Percentiles rank a stretch among this genome's conserved stretches.
Conservation (phyloP, 345 rosid genomes). For the Ricinus communis region DNA sequence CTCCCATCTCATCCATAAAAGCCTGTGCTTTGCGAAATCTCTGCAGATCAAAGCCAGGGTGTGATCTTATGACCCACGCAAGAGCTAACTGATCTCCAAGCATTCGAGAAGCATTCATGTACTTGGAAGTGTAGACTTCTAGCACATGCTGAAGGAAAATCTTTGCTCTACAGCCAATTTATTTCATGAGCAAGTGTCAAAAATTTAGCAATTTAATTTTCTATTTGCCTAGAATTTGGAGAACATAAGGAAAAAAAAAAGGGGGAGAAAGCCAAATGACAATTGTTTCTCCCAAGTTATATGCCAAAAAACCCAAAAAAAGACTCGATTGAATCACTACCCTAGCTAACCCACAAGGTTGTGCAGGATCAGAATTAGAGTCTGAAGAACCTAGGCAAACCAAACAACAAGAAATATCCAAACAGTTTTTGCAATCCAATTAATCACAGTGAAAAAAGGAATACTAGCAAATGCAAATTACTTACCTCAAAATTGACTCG, state of each 20-base stretch:
- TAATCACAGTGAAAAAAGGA: background rate
- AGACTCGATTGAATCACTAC: background rate
- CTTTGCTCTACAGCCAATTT: constrained; percentile 61
- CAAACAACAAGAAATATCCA: constrained; percentile 9
- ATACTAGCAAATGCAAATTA: constrained; percentile 1
- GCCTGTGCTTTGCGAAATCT: constrained; percentile 63
- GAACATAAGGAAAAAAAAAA: background rate
- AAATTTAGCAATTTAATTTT: background rate
- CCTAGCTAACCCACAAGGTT: background rate
- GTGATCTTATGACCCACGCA: constrained; percentile 64
- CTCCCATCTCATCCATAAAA: constrained; percentile 53
- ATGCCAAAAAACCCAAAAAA: background rate
- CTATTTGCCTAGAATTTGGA: background rate
- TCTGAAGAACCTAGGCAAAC: background rate
- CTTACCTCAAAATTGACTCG: constrained; percentile 71
- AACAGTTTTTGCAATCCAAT: background rate
- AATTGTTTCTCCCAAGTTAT: constrained; percentile 1
- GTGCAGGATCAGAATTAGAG: background rate
- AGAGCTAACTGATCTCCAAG: constrained; percentile 95
- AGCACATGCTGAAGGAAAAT: constrained; percentile 60
- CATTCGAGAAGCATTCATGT: constrained; percentile 82
- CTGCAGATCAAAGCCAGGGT: constrained; percentile 57
- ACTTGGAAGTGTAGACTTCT: constrained; percentile 63
- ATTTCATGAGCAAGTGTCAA: background rate
- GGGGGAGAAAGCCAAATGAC: no score